Base-by-base conservation (phyloP, 164 flowering plant genomes). In the Aristolochia californica region DNA sequence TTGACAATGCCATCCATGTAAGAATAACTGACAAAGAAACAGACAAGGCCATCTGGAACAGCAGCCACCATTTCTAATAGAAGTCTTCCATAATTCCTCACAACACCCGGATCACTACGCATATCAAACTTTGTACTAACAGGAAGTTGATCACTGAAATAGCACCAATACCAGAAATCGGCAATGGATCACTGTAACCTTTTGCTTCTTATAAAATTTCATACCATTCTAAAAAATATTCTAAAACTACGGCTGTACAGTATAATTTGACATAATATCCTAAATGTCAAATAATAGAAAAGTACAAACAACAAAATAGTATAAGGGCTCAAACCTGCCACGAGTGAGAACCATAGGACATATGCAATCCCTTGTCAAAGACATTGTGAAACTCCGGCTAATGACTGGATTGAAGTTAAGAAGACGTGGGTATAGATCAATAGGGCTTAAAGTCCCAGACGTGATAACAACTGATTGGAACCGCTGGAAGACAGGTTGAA, bases 331-430 rank as follows among this genome's bases (percentile, higher is more conserved):
- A 56, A 76, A 94, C 99, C 99, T 94, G 69, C 99, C 99, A 59
- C 97, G 96, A 56, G 97, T 81, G 45, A 94, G 90, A 74, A 94
- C 95, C 99, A 94, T 94, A 18, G 99, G 99, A 67, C 99, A 94
- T 66, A 94, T 90, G 80, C 99, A 94, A 66, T 94, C 97, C 76
- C 99, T 79, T 59, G 97, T 90, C 72, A 94, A 69, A 66, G 97
- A 94, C 99, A 88, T 94, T 30, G 80, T 78, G 77, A 90, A 93
- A 70, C 99, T 94, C 69, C 91, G 87, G 68, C 95, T 90, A 52
- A 94, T 90, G 23, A 94, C 97, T 25, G 99, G 97, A 73, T 88
- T 80, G 74, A 94, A 94, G 72, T 83, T 86, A 26, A 94, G 90
- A 67, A 94, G 93, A 43, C 95, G 95, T 53, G 99, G 99, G 55